Conservation (phyloP, 208 protist species). For the Giardia muris region DNA sequence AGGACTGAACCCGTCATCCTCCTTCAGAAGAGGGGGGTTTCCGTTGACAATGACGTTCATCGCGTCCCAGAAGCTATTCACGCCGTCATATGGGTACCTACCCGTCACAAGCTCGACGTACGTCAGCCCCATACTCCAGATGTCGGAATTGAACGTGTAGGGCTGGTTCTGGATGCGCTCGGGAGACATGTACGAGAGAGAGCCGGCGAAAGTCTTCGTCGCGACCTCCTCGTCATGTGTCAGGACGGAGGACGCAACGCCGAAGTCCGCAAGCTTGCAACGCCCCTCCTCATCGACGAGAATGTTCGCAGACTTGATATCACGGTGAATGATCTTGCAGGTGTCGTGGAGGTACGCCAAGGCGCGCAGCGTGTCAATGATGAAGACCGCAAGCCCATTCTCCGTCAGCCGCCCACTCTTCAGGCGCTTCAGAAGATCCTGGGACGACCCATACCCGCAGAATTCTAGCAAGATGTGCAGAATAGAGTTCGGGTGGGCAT, state of each 20-base stretch:
- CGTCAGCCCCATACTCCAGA: slow-evolving; percentile 21
- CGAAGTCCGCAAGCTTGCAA: slow-evolving; percentile 47
- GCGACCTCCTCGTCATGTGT: background rate
- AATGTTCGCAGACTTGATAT: slow-evolving; percentile 48
- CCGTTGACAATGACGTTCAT: slow-evolving; percentile 14
- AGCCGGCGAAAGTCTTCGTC: slow-evolving; percentile 9
- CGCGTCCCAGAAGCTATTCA: background rate
- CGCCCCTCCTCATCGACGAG: slow-evolving; percentile 33
- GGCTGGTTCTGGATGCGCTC: background rate
- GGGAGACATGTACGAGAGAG: slow-evolving; percentile 13
- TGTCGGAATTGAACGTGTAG: background rate
- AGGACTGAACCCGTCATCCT: background rate
- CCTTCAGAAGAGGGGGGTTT: background rate
- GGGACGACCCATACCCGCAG: background rate
- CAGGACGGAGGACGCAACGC: slow-evolving; percentile 16
- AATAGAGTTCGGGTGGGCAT: background rate
- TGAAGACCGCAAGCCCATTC: background rate
- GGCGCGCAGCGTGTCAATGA: slow-evolving; percentile 22
- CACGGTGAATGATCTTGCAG: slow-evolving; percentile 37
- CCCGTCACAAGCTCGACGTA: slow-evolving; percentile 23
- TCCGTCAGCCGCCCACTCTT: background rate
- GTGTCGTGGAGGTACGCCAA: slow-evolving; percentile 9
- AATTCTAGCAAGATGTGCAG: slow-evolving; percentile 10
- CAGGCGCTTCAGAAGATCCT: background rate
- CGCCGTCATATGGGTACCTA: background rate